Evolutionary conservation across 495 filamentous ascomycete genomes (phyloP).

Genomic region (Amniculicola lignicola): DNA sequence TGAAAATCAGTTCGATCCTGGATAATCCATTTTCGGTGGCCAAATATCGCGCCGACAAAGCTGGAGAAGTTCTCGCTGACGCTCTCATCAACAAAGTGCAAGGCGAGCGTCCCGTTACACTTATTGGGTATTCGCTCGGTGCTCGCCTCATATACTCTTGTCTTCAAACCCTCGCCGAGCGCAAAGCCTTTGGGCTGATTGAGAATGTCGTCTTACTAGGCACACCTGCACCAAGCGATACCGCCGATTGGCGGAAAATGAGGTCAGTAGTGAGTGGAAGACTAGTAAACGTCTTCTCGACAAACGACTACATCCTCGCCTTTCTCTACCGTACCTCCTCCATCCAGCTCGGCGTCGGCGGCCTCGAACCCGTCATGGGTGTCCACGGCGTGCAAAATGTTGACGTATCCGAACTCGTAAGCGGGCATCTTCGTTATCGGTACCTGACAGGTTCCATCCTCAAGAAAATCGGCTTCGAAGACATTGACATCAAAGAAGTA

Average conservation of each 20-base stretch:
- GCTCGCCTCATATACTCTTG: conserved; percentile 85
- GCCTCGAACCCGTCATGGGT: conserved; percentile 62
- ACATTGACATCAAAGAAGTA: conserved; percentile 56
- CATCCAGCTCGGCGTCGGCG: conserved; percentile 72
- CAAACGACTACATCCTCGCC: conserved; percentile 72
- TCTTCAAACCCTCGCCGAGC: conserved; percentile 68
- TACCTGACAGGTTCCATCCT: conserved; percentile 67
- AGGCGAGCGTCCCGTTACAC: conserved; percentile 81
- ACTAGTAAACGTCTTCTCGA: conserved; percentile 72
- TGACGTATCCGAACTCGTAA: conserved; percentile 67
- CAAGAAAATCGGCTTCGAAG: conserved; percentile 63
- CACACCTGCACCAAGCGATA: conserved; percentile 67
- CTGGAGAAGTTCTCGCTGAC: conserved; percentile 80
- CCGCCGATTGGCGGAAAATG: conserved; percentile 63
- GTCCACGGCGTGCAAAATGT: conserved; percentile 72
- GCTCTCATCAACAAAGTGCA: conserved; percentile 82
- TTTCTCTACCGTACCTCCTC: conserved; percentile 76
- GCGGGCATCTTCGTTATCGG: conserved; percentile 70
- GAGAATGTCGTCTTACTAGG: conserved; percentile 85
- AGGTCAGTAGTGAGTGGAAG: conserved; percentile 69
- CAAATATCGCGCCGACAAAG: conserved; percentile 80
- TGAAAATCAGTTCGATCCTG: conserved; percentile 76
- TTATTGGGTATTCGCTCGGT: conserved; percentile 89
- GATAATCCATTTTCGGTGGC: conserved; percentile 89
- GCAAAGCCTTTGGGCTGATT: conserved; percentile 78